Conservation (phyloP, 2,329 filamentous ascomycete genomes). For the Rhynchosporium secalis region DNA sequence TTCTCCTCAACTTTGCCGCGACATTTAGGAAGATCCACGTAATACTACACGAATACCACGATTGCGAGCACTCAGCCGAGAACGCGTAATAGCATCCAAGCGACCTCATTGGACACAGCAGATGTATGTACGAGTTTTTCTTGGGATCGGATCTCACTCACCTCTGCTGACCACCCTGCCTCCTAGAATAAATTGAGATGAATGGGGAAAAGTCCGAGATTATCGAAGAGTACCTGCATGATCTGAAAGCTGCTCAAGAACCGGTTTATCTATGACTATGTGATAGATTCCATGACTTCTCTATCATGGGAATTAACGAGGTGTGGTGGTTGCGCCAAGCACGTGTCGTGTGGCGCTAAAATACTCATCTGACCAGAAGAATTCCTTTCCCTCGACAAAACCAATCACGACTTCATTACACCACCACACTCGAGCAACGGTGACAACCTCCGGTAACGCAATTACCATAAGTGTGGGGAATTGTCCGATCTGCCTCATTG, state of each 20-base stretch:
- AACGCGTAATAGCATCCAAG: neutral
- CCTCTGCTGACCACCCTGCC: slow-evolving; percentile 1
- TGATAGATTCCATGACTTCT: neutral
- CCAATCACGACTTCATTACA: slow-evolving; percentile 7
- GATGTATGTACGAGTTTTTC: neutral
- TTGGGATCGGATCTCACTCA: neutral
- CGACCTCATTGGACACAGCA: neutral
- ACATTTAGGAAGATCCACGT: neutral
- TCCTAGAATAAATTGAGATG: neutral
- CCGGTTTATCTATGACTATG: slow-evolving; percentile 4
- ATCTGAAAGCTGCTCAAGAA: neutral
- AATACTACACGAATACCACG: neutral
- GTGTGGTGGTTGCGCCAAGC: slow-evolving; percentile 11
- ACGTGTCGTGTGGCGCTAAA: neutral
- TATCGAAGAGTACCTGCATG: slow-evolving; percentile 1
- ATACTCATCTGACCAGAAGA: neutral
- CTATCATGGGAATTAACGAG: neutral
- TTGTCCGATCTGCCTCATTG: slow-evolving; percentile 16
- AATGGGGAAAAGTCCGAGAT: slow-evolving; percentile 2
- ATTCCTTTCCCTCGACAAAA: neutral
- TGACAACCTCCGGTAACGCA: slow-evolving; percentile 19
- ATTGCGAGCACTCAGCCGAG: neutral
- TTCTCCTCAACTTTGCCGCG: no score
- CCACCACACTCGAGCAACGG: slow-evolving; percentile 14
- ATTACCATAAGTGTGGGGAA: slow-evolving; percentile 17